phyloP scores from a whole-genome alignment of 371 early-diverging fungal genomes.

The Mucor sp. region DNA sequence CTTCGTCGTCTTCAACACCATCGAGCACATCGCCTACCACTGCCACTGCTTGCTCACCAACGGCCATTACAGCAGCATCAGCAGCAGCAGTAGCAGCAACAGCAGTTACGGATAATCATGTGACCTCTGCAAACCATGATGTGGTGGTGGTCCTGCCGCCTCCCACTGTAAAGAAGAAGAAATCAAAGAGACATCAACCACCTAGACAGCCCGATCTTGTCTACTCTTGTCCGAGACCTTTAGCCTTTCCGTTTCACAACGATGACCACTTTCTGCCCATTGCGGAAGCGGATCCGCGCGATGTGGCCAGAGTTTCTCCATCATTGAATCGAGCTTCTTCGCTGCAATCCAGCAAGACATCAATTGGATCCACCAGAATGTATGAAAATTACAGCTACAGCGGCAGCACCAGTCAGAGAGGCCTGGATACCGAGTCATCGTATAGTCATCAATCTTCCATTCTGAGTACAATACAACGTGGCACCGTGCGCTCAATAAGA shows the following conservation, averaged over 20 bases:
- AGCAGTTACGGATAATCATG: neutral
- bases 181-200: conserved; percentile 26
- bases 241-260: conserved; percentile 57
- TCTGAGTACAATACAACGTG: conserved; percentile 39
- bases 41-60: neutral
- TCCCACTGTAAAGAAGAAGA: conserved; percentile 22
- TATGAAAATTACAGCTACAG: conserved; percentile 17
- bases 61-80: neutral
- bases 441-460: conserved; percentile 33
- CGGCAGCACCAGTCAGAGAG: neutral
- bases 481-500: conserved; percentile 47
- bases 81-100: neutral
- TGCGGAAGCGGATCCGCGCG: conserved; percentile 54
- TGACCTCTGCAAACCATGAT: neutral
- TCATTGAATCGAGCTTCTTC: conserved; percentile 20
- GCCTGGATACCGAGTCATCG: conserved; percentile 26
- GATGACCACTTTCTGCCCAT: conserved; percentile 55
- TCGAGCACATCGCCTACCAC: conserved; percentile 6
- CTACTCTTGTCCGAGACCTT: conserved; percentile 51
- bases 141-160: neutral
- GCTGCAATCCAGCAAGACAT: conserved; percentile 21
- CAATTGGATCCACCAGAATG: conserved; percentile 18
- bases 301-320: conserved; percentile 46
- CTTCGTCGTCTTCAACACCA: conserved; percentile 40
- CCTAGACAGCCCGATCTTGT: conserved; percentile 49